Conservation (phyloP, 2,329 filamentous ascomycete genomes). For the Metarhizium anisopliae region DNA sequence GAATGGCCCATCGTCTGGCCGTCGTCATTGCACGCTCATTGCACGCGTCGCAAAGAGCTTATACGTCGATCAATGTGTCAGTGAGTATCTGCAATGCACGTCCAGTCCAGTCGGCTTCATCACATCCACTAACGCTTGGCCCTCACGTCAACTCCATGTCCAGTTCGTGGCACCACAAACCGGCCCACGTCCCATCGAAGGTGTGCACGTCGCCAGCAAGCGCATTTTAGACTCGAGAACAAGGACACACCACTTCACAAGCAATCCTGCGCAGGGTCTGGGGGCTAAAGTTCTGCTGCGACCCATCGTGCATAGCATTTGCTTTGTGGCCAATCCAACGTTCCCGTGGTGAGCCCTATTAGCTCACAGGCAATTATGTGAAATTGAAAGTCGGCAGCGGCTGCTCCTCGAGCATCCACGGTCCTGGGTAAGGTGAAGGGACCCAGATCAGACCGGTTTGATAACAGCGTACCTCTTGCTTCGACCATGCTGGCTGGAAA, state of each 20-base stretch:
- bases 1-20: background rate
- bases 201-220: background rate
- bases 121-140: background rate
- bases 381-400: background rate
- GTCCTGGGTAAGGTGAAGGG: background rate
- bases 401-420: background rate
- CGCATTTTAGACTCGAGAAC: background rate
- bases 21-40: background rate
- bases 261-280: background rate
- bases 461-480: background rate
- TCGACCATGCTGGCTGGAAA: background rate
- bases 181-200: background rate
- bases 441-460: background rate
- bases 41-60: background rate
- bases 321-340: background rate
- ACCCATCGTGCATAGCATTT: background rate
- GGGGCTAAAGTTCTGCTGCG: background rate
- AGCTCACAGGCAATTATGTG: background rate
- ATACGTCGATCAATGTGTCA: constrained; percentile 2
- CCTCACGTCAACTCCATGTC: background rate
- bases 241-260: constrained; percentile 1
- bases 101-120: background rate
- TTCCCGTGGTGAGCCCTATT: background rate
- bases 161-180: constrained; percentile 3
- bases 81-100: background rate